Conservation (phyloP, 2,329 filamentous ascomycete genomes). For the Stachybotrys chartarum region DNA sequence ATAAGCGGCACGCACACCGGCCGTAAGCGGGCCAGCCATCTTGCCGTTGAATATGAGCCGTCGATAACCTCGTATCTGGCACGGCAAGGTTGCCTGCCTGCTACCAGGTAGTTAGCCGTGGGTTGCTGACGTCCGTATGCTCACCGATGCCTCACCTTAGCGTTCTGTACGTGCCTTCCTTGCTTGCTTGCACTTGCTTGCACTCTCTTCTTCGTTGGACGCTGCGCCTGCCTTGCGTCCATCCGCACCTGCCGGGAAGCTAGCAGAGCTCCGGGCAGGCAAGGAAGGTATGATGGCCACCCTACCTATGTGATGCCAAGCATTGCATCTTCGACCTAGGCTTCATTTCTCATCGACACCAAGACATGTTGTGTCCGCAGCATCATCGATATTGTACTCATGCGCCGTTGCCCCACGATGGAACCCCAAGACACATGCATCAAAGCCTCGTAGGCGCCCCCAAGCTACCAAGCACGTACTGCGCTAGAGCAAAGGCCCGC, state of each 20-base stretch:
- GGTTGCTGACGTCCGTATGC: not conserved
- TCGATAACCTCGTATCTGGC: not conserved
- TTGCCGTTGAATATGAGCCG: not conserved
- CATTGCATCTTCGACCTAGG: too few relatives aligned
- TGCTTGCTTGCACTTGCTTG: too few relatives aligned
- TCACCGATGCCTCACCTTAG: too few relatives aligned
- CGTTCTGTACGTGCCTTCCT: too few relatives aligned
- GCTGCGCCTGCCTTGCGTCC: too few relatives aligned
- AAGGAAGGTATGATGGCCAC: not conserved
- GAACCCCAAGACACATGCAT: not conserved
- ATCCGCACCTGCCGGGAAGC: too few relatives aligned
- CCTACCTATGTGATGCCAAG: not conserved
- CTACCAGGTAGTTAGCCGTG: too few relatives aligned
- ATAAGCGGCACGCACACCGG: not conserved
- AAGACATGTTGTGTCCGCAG: not conserved
- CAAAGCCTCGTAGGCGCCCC: not conserved
- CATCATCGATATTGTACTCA: not conserved
- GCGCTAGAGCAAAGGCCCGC: not conserved
- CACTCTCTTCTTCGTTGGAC: too few relatives aligned
- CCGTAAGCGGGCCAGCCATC: not conserved
- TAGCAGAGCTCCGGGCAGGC: too few relatives aligned
- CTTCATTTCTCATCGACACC: too few relatives aligned
- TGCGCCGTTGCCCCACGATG: not conserved
- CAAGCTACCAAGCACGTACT: not conserved
- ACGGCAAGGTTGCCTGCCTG: not conserved